These are phyloP conservation scores for Cordyceps farinosa DNA, from an alignment of 2,329 filamentous ascomycete species.

Conservation along the genomic window DNA sequence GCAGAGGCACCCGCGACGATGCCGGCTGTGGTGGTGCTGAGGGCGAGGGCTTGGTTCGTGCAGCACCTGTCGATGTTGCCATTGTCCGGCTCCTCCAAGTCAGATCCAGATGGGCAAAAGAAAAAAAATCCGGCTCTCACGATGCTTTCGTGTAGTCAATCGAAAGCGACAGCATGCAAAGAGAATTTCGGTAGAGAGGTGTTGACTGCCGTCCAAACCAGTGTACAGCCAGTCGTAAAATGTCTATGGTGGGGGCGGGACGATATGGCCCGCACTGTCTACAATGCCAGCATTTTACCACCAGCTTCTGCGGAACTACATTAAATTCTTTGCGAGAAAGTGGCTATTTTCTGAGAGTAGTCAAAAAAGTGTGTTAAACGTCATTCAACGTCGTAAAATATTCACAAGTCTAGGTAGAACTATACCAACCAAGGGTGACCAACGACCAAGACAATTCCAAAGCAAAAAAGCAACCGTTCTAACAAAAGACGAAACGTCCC, in stretches of 20 bases:
- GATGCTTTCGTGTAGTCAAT: neutral
- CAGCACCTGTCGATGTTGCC: neutral
- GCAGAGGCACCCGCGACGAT: constrained; percentile 51
- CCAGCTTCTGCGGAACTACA: neutral
- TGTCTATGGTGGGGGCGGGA: constrained; percentile 21
- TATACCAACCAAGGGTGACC: neutral
- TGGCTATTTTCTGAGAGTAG: too few species aligned
- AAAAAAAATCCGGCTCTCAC: neutral
- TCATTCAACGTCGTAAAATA: neutral
- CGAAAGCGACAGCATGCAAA: neutral
- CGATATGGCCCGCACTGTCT: constrained; percentile 13
- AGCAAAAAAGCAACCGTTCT: neutral
- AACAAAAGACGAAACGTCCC: neutral
- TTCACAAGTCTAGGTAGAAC: neutral
- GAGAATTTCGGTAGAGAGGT: neutral
- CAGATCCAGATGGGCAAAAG: neutral
- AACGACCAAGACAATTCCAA: neutral
- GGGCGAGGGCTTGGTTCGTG: constrained; percentile 3
- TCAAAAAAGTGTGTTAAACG: neutral
- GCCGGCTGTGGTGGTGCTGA: constrained; percentile 26
- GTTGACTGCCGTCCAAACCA: neutral
- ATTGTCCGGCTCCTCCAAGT: neutral
- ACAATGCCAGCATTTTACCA: neutral
- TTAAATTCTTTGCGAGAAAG: neutral
- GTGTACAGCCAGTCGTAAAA: neutral